Evolutionary conservation across 495 filamentous ascomycete genomes (phyloP).

Genomic region (Tuber magnatum): DNA sequence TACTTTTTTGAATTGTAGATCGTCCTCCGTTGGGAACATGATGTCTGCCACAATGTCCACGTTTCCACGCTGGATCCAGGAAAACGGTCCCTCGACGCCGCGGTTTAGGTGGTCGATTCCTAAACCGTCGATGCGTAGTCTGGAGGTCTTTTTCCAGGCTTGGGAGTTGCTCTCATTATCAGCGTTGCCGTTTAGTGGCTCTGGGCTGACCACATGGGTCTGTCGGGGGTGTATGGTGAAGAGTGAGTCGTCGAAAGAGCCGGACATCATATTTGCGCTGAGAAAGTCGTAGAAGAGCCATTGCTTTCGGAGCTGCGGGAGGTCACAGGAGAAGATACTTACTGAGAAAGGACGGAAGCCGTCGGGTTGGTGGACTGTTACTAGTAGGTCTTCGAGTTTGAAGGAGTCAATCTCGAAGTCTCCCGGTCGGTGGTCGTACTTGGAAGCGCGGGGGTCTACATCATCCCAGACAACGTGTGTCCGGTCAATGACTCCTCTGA

Average conservation of each 20-base stretch:
- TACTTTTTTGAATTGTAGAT: constrained; percentile 82
- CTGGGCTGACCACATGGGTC: constrained; percentile 57
- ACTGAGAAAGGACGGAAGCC: constrained; percentile 89
- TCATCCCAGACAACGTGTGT: constrained; percentile 66
- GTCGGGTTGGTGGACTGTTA: constrained; percentile 84
- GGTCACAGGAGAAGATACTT: constrained; percentile 89
- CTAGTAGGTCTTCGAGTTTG: constrained; percentile 86
- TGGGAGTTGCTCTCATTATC: constrained; percentile 47
- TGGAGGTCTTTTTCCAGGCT: constrained; percentile 86
- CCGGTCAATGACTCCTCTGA: constrained; percentile 92
- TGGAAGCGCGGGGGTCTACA: constrained; percentile 76
- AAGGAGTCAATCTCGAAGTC: constrained; percentile 96
- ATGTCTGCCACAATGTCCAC: constrained; percentile 96
- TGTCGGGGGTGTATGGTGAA: constrained; percentile 97
- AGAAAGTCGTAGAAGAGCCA: constrained; percentile 98
- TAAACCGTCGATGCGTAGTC: constrained; percentile 83
- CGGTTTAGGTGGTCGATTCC: constrained; percentile 95
- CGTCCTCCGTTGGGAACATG: constrained; percentile 77
- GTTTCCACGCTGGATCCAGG: constrained; percentile 92
- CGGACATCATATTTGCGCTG: constrained; percentile 90
- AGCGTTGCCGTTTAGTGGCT: constrained; percentile 44
- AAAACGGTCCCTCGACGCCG: constrained; percentile 87
- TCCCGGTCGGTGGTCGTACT: constrained; percentile 78
- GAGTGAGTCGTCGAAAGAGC: constrained; percentile 87
- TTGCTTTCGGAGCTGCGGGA: constrained; percentile 86